A percentile compares a stretch with the other conserved stretches of the same genome.
Evolutionary conservation across 495 filamentous ascomycete genomes (phyloP).

Genomic region (Cercophora sp.): DNA sequence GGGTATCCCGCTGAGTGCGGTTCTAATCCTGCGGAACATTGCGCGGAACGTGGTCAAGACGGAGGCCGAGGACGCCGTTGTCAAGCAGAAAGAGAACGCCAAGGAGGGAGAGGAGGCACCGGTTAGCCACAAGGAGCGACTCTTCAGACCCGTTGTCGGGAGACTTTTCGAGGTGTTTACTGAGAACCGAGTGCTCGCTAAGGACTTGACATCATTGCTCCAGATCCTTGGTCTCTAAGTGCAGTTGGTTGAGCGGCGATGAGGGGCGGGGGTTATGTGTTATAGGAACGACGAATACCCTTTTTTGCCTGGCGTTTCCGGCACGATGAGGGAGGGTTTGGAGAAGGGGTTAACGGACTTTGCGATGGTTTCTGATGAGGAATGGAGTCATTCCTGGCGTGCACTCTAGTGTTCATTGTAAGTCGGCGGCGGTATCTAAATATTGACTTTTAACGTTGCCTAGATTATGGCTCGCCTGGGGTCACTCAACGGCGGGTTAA

Average conservation of each 20-base stretch:
- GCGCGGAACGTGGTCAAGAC: slow-evolving; percentile 67
- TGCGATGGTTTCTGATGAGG: not conserved
- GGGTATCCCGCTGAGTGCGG: slow-evolving; percentile 79
- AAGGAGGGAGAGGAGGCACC: slow-evolving; percentile 14
- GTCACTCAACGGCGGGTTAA: no score
- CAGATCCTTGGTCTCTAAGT: slow-evolving; percentile 29
- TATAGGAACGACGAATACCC: not conserved
- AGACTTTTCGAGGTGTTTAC: slow-evolving; percentile 51
- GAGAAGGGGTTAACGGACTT: not conserved
- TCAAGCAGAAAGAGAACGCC: slow-evolving; percentile 36
- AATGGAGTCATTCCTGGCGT: not conserved
- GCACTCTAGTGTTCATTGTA: no score
- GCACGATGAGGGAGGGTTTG: not conserved
- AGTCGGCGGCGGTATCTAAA: no score
- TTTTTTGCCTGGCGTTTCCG: slow-evolving; percentile 4
- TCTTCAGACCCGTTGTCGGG: slow-evolving; percentile 48
- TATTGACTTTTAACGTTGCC: no score
- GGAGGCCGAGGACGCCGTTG: slow-evolving; percentile 48
- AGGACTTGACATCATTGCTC: slow-evolving; percentile 25
- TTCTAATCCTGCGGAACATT: slow-evolving; percentile 84
- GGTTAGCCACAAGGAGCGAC: slow-evolving; percentile 44
- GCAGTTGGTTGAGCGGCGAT: no score
- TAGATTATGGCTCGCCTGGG: no score
- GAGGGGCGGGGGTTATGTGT: no score
- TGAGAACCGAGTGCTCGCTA: slow-evolving; percentile 47